These are phyloP conservation scores for Hemileia vastatrix DNA, from an alignment of 1,284 basidiomycete genomes.

Conservation along the genomic window DNA sequence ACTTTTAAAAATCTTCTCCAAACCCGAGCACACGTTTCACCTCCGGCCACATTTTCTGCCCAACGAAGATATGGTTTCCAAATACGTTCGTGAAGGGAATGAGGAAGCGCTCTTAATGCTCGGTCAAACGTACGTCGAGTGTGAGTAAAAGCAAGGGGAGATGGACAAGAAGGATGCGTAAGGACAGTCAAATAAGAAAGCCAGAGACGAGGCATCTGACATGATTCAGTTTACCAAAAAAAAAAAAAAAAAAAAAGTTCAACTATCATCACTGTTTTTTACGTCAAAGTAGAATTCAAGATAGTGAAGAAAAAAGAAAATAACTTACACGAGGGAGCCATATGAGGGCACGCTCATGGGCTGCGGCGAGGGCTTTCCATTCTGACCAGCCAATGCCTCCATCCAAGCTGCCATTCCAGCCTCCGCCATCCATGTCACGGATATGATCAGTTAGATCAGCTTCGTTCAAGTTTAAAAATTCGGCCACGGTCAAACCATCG, in stretches of 20 bases:
- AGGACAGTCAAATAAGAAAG: conserved; percentile 83
- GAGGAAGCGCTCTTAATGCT: conserved; percentile 82
- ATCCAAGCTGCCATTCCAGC: conserved; percentile 75
- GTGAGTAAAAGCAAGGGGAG: conserved; percentile 73
- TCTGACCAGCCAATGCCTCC: conserved; percentile 83
- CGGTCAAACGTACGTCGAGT: conserved; percentile 90
- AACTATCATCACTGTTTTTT: not conserved
- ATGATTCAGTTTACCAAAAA: conserved; percentile 23
- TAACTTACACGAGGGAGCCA: conserved; percentile 75
- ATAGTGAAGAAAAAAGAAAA: not conserved
- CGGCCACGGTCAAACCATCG: conserved; percentile 74
- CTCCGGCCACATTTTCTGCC: conserved; percentile 68
- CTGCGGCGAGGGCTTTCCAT: conserved; percentile 79
- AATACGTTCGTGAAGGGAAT: conserved; percentile 82
- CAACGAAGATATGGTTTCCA: conserved; percentile 93
- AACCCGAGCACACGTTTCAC: conserved; percentile 71
- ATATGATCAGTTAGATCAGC: conserved; percentile 65
- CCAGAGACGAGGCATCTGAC: conserved; percentile 84
- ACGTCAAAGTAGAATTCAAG: not conserved
- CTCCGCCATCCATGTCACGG: conserved; percentile 42
- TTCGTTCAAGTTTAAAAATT: conserved; percentile 77
- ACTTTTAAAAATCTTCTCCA: conserved; percentile 78
- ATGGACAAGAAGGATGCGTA: conserved; percentile 78
- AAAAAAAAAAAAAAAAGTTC: not conserved
- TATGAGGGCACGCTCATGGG: conserved; percentile 84